These are phyloP conservation scores for Phytophthora boehmeriae DNA, from an alignment of 352 stramenopile species.

Conservation along the genomic window DNA sequence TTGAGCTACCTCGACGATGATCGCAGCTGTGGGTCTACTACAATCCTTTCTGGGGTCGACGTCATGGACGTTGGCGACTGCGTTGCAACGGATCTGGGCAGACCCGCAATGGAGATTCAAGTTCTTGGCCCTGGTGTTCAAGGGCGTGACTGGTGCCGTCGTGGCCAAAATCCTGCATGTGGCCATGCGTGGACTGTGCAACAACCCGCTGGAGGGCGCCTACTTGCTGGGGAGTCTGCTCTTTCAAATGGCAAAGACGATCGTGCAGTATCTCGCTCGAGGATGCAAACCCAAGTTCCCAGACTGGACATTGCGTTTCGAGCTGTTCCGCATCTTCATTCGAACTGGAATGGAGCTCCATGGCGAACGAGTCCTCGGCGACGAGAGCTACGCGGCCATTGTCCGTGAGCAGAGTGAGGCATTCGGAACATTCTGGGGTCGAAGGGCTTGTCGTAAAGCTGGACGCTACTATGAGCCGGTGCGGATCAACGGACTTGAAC, in stretches of 20 bases:
- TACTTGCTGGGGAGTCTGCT: constrained; percentile 28
- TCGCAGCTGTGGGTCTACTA: constrained; percentile 15
- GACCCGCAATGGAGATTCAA: constrained; percentile 22
- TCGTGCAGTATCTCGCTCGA: constrained; percentile 22
- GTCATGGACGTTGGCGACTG: constrained; percentile 16
- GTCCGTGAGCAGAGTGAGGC: constrained; percentile 35
- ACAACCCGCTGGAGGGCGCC: constrained; percentile 30
- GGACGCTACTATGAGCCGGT: constrained; percentile 25
- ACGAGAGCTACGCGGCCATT: constrained; percentile 35
- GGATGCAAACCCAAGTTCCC: constrained; percentile 37
- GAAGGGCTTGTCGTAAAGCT: constrained; percentile 19
- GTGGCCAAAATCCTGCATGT: constrained; percentile 29
- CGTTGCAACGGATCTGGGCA: constrained; percentile 17
- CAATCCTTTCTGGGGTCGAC: constrained; percentile 10
- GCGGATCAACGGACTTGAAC: constrained; percentile 37
- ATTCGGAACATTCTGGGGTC: constrained; percentile 32
- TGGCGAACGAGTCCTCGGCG: constrained; percentile 27
- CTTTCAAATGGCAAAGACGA: constrained; percentile 24
- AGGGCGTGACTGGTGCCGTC: constrained; percentile 10
- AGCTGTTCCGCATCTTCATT: constrained; percentile 38
- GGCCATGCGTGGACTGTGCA: constrained; percentile 30
- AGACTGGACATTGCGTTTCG: constrained; percentile 53
- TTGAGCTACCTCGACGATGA: constrained; percentile 16
- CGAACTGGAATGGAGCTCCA: constrained; percentile 29
- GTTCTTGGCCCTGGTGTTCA: constrained; percentile 18